phyloP scores from a whole-genome alignment of 2,329 filamentous ascomycete genomes.

The Botrytis tulipae region DNA sequence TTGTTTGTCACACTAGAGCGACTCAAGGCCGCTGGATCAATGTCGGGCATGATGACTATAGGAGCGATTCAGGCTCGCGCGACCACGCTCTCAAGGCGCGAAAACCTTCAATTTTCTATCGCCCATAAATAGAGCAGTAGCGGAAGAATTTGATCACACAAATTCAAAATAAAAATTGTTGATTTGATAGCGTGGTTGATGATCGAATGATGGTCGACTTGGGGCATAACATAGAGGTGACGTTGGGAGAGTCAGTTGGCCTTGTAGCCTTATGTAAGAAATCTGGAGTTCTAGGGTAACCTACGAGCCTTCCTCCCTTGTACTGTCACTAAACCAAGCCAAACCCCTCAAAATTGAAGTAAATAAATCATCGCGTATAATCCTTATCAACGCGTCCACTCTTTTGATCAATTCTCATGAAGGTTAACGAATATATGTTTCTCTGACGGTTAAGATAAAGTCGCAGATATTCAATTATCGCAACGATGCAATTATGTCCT shows the following conservation, averaged over 20 bases:
- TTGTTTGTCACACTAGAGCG: constrained; percentile 50
- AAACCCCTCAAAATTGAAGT: constrained; percentile 11
- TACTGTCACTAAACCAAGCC: neutral
- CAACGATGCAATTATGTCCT: constrained; percentile 39
- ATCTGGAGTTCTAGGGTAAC: constrained; percentile 18
- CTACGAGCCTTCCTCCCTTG: constrained; percentile 1
- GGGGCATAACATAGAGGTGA: constrained; percentile 22
- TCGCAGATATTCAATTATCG: constrained; percentile 21
- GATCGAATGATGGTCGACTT: constrained; percentile 25
- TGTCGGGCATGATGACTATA: constrained; percentile 58
- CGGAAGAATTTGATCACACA: constrained; percentile 30
- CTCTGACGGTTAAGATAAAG: neutral
- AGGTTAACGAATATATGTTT: neutral
- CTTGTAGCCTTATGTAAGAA: constrained; percentile 20
- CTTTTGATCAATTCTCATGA: constrained; percentile 15
- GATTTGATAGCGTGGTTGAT: constrained; percentile 28
- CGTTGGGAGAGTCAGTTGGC: constrained; percentile 22
- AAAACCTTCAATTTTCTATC: constrained; percentile 27
- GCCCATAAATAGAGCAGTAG: constrained; percentile 34
- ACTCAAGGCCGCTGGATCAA: constrained; percentile 69
- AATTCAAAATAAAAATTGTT: constrained; percentile 29
- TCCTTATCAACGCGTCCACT: constrained; percentile 19
- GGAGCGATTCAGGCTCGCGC: constrained; percentile 25
- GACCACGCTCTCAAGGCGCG: constrained; percentile 33
- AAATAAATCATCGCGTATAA: constrained; percentile 20